phyloP scores from a whole-genome alignment of 345 rosid species.

The Euphorbia tirucalli region DNA sequence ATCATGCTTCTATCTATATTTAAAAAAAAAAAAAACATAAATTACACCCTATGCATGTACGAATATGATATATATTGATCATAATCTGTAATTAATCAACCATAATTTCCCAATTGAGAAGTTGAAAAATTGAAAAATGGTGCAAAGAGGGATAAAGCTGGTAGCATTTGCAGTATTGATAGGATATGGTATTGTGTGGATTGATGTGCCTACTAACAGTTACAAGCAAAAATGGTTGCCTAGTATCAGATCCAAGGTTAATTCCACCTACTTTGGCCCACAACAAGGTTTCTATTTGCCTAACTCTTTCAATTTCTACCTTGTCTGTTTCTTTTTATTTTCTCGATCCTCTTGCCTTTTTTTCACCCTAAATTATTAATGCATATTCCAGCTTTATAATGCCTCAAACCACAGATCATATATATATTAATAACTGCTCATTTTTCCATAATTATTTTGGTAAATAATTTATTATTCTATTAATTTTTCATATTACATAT shows the following conservation, averaged over 20 bases:
- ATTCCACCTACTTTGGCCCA: constrained; percentile 17
- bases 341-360: not conserved
- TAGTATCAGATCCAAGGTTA: not conserved
- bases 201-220: constrained; percentile 20
- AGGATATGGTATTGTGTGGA: constrained; percentile 19
- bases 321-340: too few relatives aligned
- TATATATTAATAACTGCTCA: too few relatives aligned
- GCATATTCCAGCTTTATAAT: too few relatives aligned
- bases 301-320: not conserved
- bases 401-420: too few relatives aligned
- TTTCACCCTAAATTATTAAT: not conserved
- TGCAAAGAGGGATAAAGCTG: not conserved
- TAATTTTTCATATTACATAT: too few relatives aligned
- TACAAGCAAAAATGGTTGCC: constrained; percentile 16
- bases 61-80: not conserved
- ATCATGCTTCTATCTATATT: not conserved
- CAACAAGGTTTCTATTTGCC: constrained; percentile 15
- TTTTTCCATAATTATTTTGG: too few relatives aligned
- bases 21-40: not conserved
- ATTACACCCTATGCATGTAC: not conserved
- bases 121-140: not conserved
- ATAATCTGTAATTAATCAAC: not conserved
- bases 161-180: constrained; percentile 3
- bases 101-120: not conserved
- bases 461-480: too few relatives aligned